phyloP scores from a whole-genome alignment of 345 rosid species.

The Iberis pinnata region DNA sequence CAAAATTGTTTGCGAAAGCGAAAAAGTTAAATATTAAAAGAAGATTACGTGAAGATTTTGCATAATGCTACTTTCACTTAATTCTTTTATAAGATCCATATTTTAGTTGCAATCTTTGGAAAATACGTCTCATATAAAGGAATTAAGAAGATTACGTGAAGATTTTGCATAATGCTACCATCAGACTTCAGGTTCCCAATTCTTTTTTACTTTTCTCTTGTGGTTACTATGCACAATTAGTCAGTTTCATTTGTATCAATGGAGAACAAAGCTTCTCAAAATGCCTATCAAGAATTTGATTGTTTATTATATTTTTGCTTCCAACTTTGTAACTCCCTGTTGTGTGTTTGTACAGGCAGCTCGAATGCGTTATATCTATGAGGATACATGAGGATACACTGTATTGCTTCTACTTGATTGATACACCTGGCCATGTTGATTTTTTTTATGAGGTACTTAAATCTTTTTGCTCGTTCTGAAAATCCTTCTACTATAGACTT shows the following conservation, averaged over 20 bases:
- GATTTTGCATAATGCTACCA: too few relatives aligned
- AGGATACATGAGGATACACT: constrained; percentile 50
- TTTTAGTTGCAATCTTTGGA: too few relatives aligned
- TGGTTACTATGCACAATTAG: not conserved
- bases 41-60: too few relatives aligned
- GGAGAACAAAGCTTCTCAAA: not conserved
- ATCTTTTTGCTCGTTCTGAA: not conserved
- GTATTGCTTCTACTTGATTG: constrained; percentile 82
- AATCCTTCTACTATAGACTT: not conserved
- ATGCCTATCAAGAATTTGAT: not conserved
- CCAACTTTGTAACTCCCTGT: not conserved
- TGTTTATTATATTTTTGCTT: too few relatives aligned
- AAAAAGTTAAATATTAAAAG: too few relatives aligned
- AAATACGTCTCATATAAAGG: too few relatives aligned
- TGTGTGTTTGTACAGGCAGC: constrained; percentile 57
- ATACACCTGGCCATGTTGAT: constrained; percentile 97
- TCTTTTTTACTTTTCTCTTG: not conserved
- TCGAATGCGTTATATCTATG: constrained; percentile 81
- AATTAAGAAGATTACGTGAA: too few relatives aligned
- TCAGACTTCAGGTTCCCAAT: constrained; percentile 68
- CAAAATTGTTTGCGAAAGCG: too few relatives aligned
- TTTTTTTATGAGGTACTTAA: constrained; percentile 84
- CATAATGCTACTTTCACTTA: too few relatives aligned
- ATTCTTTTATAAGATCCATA: too few relatives aligned
- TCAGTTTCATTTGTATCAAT: not conserved